Evolutionary conservation across 495 filamentous ascomycete species (phyloP).

Genomic region (Podospora comata): DNA sequence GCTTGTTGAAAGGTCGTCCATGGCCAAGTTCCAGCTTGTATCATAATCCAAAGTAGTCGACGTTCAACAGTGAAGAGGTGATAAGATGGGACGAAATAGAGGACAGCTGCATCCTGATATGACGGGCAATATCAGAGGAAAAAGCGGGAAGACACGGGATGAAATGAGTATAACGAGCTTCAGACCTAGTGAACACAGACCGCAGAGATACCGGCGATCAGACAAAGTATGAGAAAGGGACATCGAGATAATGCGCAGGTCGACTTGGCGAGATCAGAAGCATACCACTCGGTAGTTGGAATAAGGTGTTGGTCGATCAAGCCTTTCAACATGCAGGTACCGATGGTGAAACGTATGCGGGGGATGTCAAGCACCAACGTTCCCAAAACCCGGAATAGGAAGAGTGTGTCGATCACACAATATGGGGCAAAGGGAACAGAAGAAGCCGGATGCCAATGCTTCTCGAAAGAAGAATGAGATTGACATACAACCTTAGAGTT

Average conservation of each 20-base stretch:
- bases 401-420: not conserved
- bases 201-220: not conserved
- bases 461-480: not conserved
- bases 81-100: not conserved
- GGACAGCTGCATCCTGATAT: not conserved
- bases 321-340: not conserved
- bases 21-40: not conserved
- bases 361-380: not conserved
- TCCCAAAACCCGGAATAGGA: not conserved
- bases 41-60: not conserved
- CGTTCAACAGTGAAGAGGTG: not conserved
- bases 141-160: not conserved
- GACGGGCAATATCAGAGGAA: not conserved
- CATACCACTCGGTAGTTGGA: not conserved
- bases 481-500: not conserved
- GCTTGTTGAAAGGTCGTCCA: not conserved
- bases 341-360: not conserved
- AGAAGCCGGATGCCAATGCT: not conserved
- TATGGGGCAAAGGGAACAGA: not conserved
- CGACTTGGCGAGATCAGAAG: not conserved
- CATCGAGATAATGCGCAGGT: not conserved
- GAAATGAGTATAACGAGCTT: not conserved
- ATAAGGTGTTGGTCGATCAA: not conserved
- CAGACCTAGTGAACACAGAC: not conserved
- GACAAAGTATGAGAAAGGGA: not conserved